phyloP scores from a whole-genome alignment of 2,329 filamentous ascomycete genomes.

The Calonectria honghensis region DNA sequence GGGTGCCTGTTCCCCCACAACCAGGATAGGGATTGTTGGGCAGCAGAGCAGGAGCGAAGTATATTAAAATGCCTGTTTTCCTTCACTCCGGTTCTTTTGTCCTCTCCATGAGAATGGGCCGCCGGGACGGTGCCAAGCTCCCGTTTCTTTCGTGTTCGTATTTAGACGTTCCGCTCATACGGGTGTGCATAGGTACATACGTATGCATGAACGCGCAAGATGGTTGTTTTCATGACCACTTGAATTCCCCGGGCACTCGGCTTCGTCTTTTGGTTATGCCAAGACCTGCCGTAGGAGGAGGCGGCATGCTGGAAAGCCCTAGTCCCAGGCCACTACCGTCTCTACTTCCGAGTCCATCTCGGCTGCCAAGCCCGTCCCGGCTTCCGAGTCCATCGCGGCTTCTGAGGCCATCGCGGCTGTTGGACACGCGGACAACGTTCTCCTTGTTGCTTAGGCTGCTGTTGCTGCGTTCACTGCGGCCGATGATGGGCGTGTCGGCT shows the following conservation, averaged over 20 bases:
- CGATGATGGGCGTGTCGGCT: conserved; percentile 57
- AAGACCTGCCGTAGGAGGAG: conserved; percentile 34
- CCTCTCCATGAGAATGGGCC: neutral
- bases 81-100: neutral
- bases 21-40: neutral
- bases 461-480: conserved; percentile 63
- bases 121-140: neutral
- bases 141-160: conserved; percentile 5
- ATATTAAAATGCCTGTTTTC: conserved; percentile 6
- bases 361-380: conserved; percentile 49
- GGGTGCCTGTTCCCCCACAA: neutral
- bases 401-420: conserved; percentile 46
- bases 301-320: conserved; percentile 41
- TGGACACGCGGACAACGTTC: conserved; percentile 55
- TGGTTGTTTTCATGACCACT: conserved; percentile 49
- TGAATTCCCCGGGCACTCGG: conserved; percentile 54
- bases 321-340: conserved; percentile 41
- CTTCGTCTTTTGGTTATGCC: conserved; percentile 52
- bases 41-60: neutral
- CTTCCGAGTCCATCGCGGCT: conserved; percentile 50
- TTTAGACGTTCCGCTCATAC: neutral
- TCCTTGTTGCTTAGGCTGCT: conserved; percentile 65
- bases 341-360: conserved; percentile 50
- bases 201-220: neutral
- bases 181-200: neutral